Evolutionary conservation across 1,139 yeast genomes (phyloP).

Genomic region (Nakaseomyces uthaithaninus): DNA sequence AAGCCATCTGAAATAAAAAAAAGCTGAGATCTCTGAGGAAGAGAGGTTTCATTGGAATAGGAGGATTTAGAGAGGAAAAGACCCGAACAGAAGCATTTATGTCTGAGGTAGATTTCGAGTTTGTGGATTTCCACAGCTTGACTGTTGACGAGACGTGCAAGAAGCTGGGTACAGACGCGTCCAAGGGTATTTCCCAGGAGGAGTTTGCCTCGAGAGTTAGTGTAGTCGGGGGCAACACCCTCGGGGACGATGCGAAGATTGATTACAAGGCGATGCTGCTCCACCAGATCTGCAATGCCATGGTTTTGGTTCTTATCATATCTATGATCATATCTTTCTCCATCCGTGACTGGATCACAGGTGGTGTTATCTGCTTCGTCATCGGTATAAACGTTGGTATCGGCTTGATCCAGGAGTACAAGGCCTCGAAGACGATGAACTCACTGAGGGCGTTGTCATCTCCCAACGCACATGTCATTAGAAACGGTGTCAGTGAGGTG

Average conservation of each 20-base stretch:
- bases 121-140: conserved; percentile 31
- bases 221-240: conserved; percentile 43
- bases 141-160: conserved; percentile 53
- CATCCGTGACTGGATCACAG: conserved; percentile 92
- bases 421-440: conserved; percentile 88
- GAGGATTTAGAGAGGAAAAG: conserved; percentile 1
- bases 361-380: conserved; percentile 85
- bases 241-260: conserved; percentile 35
- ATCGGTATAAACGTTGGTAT: conserved; percentile 85
- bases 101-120: conserved; percentile 11
- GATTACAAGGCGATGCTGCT: conserved; percentile 60
- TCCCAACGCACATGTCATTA: conserved; percentile 80
- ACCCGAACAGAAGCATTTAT: conserved; percentile 3
- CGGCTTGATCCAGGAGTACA: conserved; percentile 90
- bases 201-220: conserved; percentile 64
- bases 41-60: no score
- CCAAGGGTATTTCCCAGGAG: conserved; percentile 51
- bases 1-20: no score
- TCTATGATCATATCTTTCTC: conserved; percentile 78
- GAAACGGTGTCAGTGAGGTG: conserved; percentile 64
- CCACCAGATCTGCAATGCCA: conserved; percentile 84
- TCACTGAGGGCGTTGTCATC: conserved; percentile 89
- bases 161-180: conserved; percentile 54
- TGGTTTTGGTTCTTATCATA: conserved; percentile 77
- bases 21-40: no score